phyloP scores from a whole-genome alignment of 2,329 filamentous ascomycete species.

The Penicillium sp. region DNA sequence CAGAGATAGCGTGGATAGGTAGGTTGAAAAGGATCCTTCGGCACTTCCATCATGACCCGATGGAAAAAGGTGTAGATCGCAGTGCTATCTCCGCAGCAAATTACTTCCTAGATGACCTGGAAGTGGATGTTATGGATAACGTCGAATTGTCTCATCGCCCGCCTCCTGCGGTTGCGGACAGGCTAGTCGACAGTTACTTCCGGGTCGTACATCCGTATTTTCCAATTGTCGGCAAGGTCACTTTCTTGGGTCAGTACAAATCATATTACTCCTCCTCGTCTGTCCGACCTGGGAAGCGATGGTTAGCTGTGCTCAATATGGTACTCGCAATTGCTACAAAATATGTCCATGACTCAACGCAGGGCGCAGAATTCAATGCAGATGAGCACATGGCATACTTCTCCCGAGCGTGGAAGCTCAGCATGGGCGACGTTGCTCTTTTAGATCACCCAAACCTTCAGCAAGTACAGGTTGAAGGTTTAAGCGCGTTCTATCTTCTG shows the following conservation, averaged over 20 bases:
- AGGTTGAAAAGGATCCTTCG: conserved; percentile 45
- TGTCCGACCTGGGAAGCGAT: conserved; percentile 43
- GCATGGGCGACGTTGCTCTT: conserved; percentile 40
- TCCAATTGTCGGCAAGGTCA: conserved; percentile 46
- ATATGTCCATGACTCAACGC: conserved; percentile 39
- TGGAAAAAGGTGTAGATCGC: conserved; percentile 24
- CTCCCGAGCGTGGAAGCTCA: conserved; percentile 47
- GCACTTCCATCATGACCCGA: conserved; percentile 25
- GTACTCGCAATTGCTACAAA: conserved; percentile 50
- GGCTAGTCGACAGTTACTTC: conserved; percentile 47
- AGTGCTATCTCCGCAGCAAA: conserved; percentile 40
- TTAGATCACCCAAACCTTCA: conserved; percentile 49
- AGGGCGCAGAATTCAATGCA: conserved; percentile 30
- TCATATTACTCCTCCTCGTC: conserved; percentile 39
- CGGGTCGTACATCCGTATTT: conserved; percentile 46
- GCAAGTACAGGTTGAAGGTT: conserved; percentile 49
- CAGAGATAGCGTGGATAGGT: conserved; percentile 51
- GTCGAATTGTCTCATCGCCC: conserved; percentile 45
- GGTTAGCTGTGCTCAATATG: conserved; percentile 50
- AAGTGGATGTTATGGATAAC: conserved; percentile 38
- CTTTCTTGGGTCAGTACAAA: conserved; percentile 47
- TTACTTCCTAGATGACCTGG: conserved; percentile 48
- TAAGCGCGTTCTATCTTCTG: conserved; percentile 48
- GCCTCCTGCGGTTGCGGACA: conserved; percentile 42
- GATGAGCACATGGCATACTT: conserved; percentile 49